Conservation (phyloP, 148 eudicot species). For the Heliosperma pusillum region DNA sequence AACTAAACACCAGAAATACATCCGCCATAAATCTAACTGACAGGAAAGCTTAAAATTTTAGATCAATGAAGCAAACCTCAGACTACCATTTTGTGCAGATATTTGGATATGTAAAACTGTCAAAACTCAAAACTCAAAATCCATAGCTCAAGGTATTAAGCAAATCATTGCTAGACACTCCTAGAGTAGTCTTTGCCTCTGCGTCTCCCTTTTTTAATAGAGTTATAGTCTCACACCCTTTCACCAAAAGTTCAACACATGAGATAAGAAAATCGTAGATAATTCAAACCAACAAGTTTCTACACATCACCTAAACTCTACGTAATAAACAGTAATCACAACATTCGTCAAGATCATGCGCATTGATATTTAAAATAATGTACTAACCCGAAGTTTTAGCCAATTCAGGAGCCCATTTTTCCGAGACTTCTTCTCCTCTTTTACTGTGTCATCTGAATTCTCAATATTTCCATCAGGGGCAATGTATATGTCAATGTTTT, state of each 20-base stretch:
- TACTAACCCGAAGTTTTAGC: slow-evolving; percentile 81
- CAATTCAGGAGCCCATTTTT: slow-evolving; percentile 89
- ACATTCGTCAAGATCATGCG: slow-evolving; percentile 5
- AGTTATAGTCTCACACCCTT: not conserved
- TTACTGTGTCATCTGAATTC: slow-evolving; percentile 48
- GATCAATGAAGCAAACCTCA: not conserved
- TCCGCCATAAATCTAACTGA: not conserved
- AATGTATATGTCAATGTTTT: slow-evolving; percentile 70
- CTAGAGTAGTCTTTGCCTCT: not conserved
- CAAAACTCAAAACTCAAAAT: not conserved
- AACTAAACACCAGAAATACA: not conserved
- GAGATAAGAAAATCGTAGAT: not conserved
- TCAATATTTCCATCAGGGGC: slow-evolving; percentile 68
- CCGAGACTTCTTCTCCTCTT: slow-evolving; percentile 74
- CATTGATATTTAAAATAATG: not conserved
- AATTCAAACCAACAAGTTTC: not conserved
- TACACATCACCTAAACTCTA: slow-evolving; percentile 1
- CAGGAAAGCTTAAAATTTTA: not conserved
- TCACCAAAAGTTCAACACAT: not conserved
- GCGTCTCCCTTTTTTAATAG: not conserved
- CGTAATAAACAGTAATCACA: not conserved
- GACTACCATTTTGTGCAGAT: not conserved
- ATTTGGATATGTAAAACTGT: not conserved
- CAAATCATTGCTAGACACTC: not conserved
- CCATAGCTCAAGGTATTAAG: not conserved